Evolutionary conservation across 2,329 filamentous ascomycete genomes (phyloP), one percentile per base, ranked within the genome.

Genomic region (Xylariales sp.): DNA sequence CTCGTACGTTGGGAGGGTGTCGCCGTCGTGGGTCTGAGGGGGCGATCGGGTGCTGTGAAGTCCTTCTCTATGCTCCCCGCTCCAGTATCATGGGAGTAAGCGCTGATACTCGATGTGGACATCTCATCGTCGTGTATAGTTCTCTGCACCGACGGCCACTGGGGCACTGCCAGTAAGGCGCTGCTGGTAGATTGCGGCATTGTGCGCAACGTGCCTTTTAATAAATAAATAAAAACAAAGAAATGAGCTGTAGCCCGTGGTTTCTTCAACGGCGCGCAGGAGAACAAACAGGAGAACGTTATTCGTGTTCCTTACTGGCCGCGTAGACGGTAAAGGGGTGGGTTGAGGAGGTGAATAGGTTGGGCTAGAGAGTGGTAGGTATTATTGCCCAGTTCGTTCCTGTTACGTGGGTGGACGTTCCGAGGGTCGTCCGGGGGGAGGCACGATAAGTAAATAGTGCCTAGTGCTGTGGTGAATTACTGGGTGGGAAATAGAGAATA

Each of bases 1-100:
- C 71, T 46, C 38, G 39, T 36, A 36, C 41, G 43, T 35, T 47
- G 65, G 27, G 63, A 57, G 16, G 66, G 66, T 42, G 59, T 61
- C n/a, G 61, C 56, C 38, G 57, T 58, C 32, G 54, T 45, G 13
- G 48, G 47, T 40, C 46, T 45, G 15, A 41, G 38, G 17, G 43
- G 23, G 20, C 48, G 49, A 17, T 33, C 14, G n/a, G n/a, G n/a
- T n/a, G n/a, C n/a, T n/a, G n/a, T n/a, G 8, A 33, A 31, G 24
- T 43, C 48, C 35, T 47, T 51, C 24, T 56, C 48, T 18, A 47
- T 45, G 6, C 45, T 28, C 40, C 52, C 51, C 33, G 55, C 50
- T 25, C 49, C 49, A 21, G 48, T 54, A 30, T 55, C 54, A 35
- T 54, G 47, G 11, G 53, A 55, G 35, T 50, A 56, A 20, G 47